Conservation (phyloP, 257 asterid genomes). For the Fraxinus cuspidata region DNA sequence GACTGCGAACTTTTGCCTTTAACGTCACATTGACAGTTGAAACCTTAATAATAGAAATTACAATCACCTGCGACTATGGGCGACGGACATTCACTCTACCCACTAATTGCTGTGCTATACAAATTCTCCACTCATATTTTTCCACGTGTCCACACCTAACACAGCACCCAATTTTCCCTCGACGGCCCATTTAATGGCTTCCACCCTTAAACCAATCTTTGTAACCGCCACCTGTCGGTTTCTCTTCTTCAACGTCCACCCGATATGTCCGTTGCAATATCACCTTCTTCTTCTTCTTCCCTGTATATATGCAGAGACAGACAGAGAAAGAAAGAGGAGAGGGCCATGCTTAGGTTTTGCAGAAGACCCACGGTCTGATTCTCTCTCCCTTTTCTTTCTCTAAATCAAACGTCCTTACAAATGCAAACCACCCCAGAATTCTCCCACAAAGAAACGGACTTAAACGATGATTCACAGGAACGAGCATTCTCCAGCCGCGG, state of each 20-base stretch:
- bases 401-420: constrained; percentile 27
- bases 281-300: no score
- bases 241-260: not conserved
- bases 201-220: not conserved
- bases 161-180: not conserved
- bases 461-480: constrained; percentile 41
- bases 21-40: no score
- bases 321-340: not conserved
- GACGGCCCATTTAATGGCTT: not conserved
- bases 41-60: no score
- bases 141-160: not conserved
- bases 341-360: not conserved
- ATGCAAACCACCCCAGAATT: constrained; percentile 35
- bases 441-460: constrained; percentile 23
- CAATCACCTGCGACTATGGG: constrained; percentile 15
- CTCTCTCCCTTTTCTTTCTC: not conserved
- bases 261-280: not conserved
- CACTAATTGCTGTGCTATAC: not conserved
- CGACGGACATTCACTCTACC: constrained; percentile 3
- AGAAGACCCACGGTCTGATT: not conserved
- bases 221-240: not conserved
- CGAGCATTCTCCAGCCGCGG: constrained; percentile 43
- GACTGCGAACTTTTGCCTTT: no score
- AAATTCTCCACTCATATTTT: not conserved
- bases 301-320: not conserved